phyloP scores from a whole-genome alignment of 371 early-diverging fungal genomes.

The Mucor lusitanicus region DNA sequence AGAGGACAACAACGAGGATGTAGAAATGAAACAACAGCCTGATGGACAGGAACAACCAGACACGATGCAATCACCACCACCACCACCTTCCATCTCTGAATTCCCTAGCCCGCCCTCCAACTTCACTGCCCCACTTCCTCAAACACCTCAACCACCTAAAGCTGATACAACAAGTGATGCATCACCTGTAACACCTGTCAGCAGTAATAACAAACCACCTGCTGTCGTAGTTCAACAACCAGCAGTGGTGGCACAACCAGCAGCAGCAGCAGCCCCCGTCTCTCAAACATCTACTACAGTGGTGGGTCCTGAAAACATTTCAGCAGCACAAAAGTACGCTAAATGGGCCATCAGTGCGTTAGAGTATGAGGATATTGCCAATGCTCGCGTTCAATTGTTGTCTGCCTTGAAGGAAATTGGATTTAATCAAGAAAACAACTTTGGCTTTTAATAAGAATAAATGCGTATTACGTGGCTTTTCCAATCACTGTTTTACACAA shows the following conservation, averaged over 20 bases:
- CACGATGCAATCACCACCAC: neutral
- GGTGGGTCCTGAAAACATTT: slow-evolving; percentile 44
- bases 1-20: slow-evolving; percentile 7
- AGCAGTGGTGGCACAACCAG: neutral
- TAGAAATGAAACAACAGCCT: neutral
- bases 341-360: slow-evolving; percentile 94
- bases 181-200: slow-evolving; percentile 15
- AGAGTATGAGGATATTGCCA: slow-evolving; percentile 90
- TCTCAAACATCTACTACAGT: slow-evolving; percentile 22
- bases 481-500: slow-evolving; percentile 68
- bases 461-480: slow-evolving; percentile 37
- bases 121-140: slow-evolving; percentile 44
- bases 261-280: neutral
- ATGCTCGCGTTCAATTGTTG: slow-evolving; percentile 82
- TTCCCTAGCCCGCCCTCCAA: slow-evolving; percentile 57
- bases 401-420: slow-evolving; percentile 67
- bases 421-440: slow-evolving; percentile 46
- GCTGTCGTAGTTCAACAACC: slow-evolving; percentile 7
- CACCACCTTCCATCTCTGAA: slow-evolving; percentile 40
- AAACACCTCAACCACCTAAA: slow-evolving; percentile 11
- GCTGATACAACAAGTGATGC: slow-evolving; percentile 13
- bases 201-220: neutral
- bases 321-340: slow-evolving; percentile 83
- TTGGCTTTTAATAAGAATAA: slow-evolving; percentile 25
- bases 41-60: neutral